These are phyloP conservation scores for Oropetium thomaeum DNA, from an alignment of 176 grass and related monocot genomes.

Conservation along the genomic window DNA sequence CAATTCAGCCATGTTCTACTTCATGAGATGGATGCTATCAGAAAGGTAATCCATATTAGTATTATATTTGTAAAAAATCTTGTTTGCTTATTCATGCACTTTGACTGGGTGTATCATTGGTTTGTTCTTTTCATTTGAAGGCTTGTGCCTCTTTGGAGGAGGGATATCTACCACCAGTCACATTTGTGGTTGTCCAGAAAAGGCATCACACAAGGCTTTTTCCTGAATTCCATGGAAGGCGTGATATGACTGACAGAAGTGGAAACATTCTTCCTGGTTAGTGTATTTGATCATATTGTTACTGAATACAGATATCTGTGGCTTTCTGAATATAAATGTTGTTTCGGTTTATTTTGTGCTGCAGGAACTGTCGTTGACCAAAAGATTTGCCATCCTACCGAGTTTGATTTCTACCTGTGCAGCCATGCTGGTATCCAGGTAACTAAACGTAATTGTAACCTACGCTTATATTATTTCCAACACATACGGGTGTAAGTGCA, in stretches of 20 bases:
- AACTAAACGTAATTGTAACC: background rate
- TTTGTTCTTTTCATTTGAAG: constrained; percentile 30
- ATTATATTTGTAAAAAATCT: background rate
- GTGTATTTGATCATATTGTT: constrained; percentile 3
- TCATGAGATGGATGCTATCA: constrained; percentile 68
- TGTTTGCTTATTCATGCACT: background rate
- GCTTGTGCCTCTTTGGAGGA: constrained; percentile 70
- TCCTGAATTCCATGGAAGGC: constrained; percentile 52
- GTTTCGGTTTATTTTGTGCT: background rate
- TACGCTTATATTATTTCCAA: background rate
- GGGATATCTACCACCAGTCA: constrained; percentile 60
- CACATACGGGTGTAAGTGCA: too few species aligned
- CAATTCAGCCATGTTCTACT: constrained; percentile 35
- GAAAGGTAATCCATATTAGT: constrained; percentile 47
- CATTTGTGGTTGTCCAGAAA: constrained; percentile 89
- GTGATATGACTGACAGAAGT: constrained; percentile 62
- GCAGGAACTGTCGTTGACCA: constrained; percentile 85
- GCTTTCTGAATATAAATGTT: background rate
- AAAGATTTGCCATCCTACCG: constrained; percentile 75
- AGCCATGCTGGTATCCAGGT: constrained; percentile 96
- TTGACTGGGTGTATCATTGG: background rate
- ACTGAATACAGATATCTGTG: background rate
- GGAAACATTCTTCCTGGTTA: constrained; percentile 85
- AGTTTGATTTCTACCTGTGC: constrained; percentile 92
- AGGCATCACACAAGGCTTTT: constrained; percentile 82